Evolutionary conservation across 2,329 filamentous ascomycete species (phyloP), one percentile per base, ranked within the genome.

Genomic region (Fusarium pininemorale): DNA sequence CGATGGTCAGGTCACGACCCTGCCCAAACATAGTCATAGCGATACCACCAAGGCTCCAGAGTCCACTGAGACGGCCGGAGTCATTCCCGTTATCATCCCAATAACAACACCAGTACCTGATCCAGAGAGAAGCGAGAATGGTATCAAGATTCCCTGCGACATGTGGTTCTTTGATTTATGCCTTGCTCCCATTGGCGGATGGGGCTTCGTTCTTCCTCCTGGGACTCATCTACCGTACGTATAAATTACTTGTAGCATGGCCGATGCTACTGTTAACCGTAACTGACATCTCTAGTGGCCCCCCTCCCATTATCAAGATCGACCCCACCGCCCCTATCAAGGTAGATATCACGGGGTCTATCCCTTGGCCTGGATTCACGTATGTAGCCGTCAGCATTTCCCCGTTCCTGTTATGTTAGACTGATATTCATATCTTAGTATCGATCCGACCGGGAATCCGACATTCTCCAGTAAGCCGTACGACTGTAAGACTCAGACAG

Each of bases 231-330:
- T 4, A 37, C 48, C 48, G 30, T 53, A 37, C 7, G 48, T 37
- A 10, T 1, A 24, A n/a, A 35, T 0, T 22, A 7, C 0, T 8
- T 6, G 1, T 48, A 48, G 20, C 20, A 13, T 20, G 44, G 5
- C 3, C 0, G 3, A 45, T 26, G 44, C 4, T 6, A n/a, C 6
- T 0, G 14, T n/a, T 1, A 48, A n/a, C 4, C 20, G 0, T 6
- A 16, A 3, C n/a, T 53, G 8, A 53, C 12, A 3, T 24, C 4
- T 20, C n/a, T 37, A 53, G 48, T 53, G 48, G 30, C 0, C 48
- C 16, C 12, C 48, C 8, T 53, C n/a, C 48, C 3, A 35, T 53
- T 35, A 53, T 53, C 48, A 53, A 37, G 16, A 53, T 26, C 6
- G 16, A 53, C 12, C 48, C 48, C 2, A 53, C 48, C 12, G 48